phyloP scores from a whole-genome alignment of 2,329 filamentous ascomycete species.

The Penicillium sp. region DNA sequence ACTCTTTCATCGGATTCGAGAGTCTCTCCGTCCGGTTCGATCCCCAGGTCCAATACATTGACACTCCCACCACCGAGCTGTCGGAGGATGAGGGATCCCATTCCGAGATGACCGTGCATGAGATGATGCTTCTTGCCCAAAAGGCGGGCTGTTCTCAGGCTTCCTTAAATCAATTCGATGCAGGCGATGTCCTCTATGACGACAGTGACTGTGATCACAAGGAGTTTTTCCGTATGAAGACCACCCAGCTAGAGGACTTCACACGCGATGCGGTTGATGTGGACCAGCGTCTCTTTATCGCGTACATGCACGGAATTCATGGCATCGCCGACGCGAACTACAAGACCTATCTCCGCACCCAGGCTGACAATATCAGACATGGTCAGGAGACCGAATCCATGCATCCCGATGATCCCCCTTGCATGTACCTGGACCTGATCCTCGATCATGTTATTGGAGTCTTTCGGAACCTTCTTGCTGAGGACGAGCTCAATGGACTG shows the following conservation, averaged over 20 bases:
- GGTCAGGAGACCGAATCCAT: slow-evolving; percentile 35
- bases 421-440: slow-evolving; percentile 38
- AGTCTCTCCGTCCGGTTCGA: slow-evolving; percentile 35
- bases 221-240: slow-evolving; percentile 19
- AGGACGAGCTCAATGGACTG: slow-evolving; percentile 38
- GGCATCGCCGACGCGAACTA: slow-evolving; percentile 36
- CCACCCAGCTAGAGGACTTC: slow-evolving; percentile 36
- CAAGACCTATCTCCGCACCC: slow-evolving; percentile 33
- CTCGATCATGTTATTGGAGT: slow-evolving; percentile 41
- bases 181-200: slow-evolving; percentile 13
- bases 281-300: slow-evolving; percentile 40
- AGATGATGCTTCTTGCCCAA: slow-evolving; percentile 39
- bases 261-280: slow-evolving; percentile 39
- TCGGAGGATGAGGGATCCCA: slow-evolving; percentile 26
- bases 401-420: slow-evolving; percentile 30
- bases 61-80: slow-evolving; percentile 23
- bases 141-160: slow-evolving; percentile 23
- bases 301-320: slow-evolving; percentile 46
- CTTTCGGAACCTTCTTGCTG: slow-evolving; percentile 41
- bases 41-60: slow-evolving; percentile 36
- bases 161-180: slow-evolving; percentile 21
- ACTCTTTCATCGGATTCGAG: slow-evolving; percentile 40
- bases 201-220: slow-evolving; percentile 15
- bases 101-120: slow-evolving; percentile 40
- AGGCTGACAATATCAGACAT: slow-evolving; percentile 34